Evolutionary conservation across 805 yeast genomes (phyloP), one percentile per base, ranked within the genome.

Genomic region (Kluyveromyces lactis): DNA sequence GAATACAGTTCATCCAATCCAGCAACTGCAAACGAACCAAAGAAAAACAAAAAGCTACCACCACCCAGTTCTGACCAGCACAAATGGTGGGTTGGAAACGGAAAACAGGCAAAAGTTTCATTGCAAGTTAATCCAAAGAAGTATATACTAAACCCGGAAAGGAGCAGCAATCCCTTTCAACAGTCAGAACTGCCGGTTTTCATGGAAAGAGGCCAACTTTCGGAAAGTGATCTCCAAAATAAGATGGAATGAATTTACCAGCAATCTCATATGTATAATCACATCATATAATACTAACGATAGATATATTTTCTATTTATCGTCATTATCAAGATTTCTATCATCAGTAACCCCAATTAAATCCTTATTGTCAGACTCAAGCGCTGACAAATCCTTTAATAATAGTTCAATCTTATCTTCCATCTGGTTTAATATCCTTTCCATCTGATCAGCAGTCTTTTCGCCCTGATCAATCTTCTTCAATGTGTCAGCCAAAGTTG

Each of bases 31-130:
- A 42, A 41, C 35, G 52, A 43, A 15, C 39, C 49, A 1, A 50
- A 52, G 17, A 50, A 50, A 26, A 51, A 53, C 9, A 59, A 50
- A 27, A 54, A 55, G 6, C 67, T 89, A 39, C 96, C 97, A 4
- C 85, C 95, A 1, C 98, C 98, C 12, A 81, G 95, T 42, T 75
- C 92, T 0, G 95, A 85, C 41, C 61, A 68, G 11, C 65, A 71
- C 17, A 85, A 86, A 58, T 92, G 98, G 98, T 92, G 98, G 98
- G 68, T 86, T 13, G 80, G 81, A 11, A 80, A 79, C 9, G 90
- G 92, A 0, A 69, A 72, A 42, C 73, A 79, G 10, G 87, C 89
- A 2, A 86, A 81, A 53, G 81, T 90, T 2, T 56, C 56, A 7
- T 67, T 83, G 15, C 60, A 62, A 36, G 51, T 62, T 5, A 64